These are phyloP conservation scores for Laburnicola sp. DNA, from an alignment of 2,329 filamentous ascomycete species.

Conservation along the genomic window DNA sequence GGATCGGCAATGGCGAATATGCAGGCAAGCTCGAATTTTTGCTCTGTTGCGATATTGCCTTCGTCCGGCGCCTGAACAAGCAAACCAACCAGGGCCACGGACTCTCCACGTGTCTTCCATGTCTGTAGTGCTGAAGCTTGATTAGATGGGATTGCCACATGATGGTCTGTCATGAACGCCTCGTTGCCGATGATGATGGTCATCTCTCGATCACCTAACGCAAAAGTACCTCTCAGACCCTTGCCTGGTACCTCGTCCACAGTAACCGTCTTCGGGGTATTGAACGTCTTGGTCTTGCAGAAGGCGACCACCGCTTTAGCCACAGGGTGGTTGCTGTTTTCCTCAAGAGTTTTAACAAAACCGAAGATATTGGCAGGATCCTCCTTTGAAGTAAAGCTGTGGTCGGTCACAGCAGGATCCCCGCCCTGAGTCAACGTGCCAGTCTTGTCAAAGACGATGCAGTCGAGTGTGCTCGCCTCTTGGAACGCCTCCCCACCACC, in stretches of 20 bases:
- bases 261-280: slow-evolving; percentile 26
- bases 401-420: slow-evolving; percentile 68
- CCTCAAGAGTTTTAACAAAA: slow-evolving; percentile 65
- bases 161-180: slow-evolving; percentile 59
- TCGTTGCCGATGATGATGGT: slow-evolving; percentile 72
- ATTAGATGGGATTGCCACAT: slow-evolving; percentile 32
- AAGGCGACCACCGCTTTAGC: slow-evolving; percentile 70
- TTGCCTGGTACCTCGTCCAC: slow-evolving; percentile 72
- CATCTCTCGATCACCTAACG: slow-evolving; percentile 31
- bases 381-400: slow-evolving; percentile 45
- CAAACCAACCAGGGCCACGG: slow-evolving; percentile 47
- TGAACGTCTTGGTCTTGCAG: slow-evolving; percentile 48
- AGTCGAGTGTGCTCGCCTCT: slow-evolving; percentile 76
- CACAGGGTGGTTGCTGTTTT: slow-evolving; percentile 74
- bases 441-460: slow-evolving; percentile 87
- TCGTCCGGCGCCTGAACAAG: background rate
- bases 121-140: slow-evolving; percentile 29
- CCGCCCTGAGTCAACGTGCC: slow-evolving; percentile 76
- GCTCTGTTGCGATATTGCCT: slow-evolving; percentile 8
- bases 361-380: slow-evolving; percentile 51
- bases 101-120: slow-evolving; percentile 50
- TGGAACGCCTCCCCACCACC: slow-evolving; percentile 85
- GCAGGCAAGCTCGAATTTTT: slow-evolving; percentile 58
- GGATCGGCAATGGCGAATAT: slow-evolving; percentile 80
- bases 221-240: slow-evolving; percentile 65